phyloP scores from a whole-genome alignment of 441 rosid genomes.

The Arabidopsis hybrid region DNA sequence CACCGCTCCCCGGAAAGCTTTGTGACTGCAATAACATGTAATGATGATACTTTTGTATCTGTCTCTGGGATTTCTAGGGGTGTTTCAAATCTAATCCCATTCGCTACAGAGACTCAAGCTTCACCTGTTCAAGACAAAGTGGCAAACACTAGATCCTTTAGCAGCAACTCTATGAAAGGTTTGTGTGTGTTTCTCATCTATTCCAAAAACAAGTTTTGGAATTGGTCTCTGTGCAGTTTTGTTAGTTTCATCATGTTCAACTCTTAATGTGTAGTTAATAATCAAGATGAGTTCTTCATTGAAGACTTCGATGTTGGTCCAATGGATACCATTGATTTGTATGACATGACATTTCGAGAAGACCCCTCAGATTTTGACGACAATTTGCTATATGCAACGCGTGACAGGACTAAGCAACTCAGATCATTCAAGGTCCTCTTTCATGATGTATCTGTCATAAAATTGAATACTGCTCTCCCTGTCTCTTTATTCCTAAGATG shows the following conservation, averaged over 20 bases:
- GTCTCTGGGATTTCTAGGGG: conserved; percentile 42
- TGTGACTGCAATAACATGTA: conserved; percentile 25
- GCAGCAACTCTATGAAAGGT: conserved; percentile 52
- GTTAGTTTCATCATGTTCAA: conserved; percentile 26
- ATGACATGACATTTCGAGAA: conserved; percentile 60
- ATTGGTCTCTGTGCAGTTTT: conserved; percentile 13
- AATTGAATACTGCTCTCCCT: conserved; percentile 10
- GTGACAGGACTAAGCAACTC: conserved; percentile 51
- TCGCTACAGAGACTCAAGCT: conserved; percentile 33
- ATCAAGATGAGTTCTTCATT: conserved; percentile 47
- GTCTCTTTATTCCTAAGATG: neutral
- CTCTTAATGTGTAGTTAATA: conserved; percentile 48
- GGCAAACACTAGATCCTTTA: conserved; percentile 40
- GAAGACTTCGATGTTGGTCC: conserved; percentile 49
- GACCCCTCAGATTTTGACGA: conserved; percentile 56
- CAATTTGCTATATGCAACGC: conserved; percentile 57
- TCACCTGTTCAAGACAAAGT: conserved; percentile 38
- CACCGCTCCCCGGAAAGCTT: conserved; percentile 41
- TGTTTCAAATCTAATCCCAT: conserved; percentile 34
- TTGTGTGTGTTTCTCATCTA: conserved; percentile 42
- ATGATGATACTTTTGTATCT: conserved; percentile 37
- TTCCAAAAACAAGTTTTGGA: conserved; percentile 2
- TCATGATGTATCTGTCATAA: conserved; percentile 15
- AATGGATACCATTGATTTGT: conserved; percentile 74
- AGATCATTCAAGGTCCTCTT: conserved; percentile 75